phyloP scores from a whole-genome alignment of 2,329 filamentous ascomycete genomes.

The Thyridium curvatum region DNA sequence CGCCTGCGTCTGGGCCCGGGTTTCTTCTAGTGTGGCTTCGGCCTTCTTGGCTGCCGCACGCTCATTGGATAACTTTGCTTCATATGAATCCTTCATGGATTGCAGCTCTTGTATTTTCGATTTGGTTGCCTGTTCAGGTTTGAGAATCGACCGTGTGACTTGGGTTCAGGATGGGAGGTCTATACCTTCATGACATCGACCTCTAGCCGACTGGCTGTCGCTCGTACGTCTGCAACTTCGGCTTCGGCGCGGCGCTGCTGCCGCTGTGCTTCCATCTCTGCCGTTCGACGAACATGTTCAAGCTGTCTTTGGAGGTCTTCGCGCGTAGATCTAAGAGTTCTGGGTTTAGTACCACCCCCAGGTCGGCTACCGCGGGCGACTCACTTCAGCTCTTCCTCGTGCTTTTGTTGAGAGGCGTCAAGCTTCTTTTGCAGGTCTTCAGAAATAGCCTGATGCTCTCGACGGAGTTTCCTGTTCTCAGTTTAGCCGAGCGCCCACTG shows the following conservation, averaged over 20 bases:
- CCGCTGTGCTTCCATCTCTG: conserved; percentile 43
- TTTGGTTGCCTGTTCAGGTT: conserved; percentile 44
- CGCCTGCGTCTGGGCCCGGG: conserved; percentile 16
- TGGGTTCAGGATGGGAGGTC: too few relatives aligned
- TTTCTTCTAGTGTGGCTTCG: conserved; percentile 27
- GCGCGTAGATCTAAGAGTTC: conserved; percentile 15
- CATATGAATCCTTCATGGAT: conserved; percentile 44
- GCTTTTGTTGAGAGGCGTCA: conserved; percentile 45
- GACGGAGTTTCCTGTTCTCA: conserved; percentile 30
- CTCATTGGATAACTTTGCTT: conserved; percentile 18
- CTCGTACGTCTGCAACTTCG: conserved; percentile 57
- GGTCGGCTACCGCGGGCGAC: conserved; percentile 7
- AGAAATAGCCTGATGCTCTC: conserved; percentile 65
- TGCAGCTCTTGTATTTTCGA: conserved; percentile 44
- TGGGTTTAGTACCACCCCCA: too few relatives aligned
- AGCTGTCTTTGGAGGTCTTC: conserved; percentile 12
- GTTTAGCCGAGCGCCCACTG: conserved; percentile 15
- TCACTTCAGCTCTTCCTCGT: conserved; percentile 54
- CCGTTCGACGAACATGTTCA: conserved; percentile 38
- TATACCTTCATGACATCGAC: conserved; percentile 54
- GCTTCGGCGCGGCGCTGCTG: conserved; percentile 45
- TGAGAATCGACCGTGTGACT: conserved; percentile 12
- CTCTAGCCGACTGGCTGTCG: conserved; percentile 54
- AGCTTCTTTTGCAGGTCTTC: too few relatives aligned
- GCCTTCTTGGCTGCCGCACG: conserved; percentile 14